phyloP scores from a whole-genome alignment of 2,329 filamentous ascomycete species.

The Botryotinia narcissicola region DNA sequence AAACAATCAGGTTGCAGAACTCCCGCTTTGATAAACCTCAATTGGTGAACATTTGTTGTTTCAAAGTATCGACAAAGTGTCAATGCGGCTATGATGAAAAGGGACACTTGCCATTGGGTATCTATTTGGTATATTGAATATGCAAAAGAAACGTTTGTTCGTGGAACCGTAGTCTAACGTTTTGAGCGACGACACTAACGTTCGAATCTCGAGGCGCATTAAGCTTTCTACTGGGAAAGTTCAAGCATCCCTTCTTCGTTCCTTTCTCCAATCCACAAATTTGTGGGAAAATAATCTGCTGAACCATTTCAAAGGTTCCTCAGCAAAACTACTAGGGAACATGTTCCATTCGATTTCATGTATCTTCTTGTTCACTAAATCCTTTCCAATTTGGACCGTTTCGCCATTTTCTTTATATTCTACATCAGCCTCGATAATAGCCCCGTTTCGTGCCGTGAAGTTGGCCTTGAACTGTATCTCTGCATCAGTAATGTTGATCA shows the following conservation, averaged over 20 bases:
- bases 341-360: slow-evolving; percentile 49
- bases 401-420: background rate
- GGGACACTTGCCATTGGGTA: slow-evolving; percentile 12
- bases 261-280: background rate
- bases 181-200: background rate
- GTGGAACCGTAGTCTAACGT: background rate
- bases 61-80: background rate
- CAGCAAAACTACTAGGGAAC: background rate
- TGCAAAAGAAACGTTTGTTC: background rate
- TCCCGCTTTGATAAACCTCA: slow-evolving; percentile 11
- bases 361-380: slow-evolving; percentile 36
- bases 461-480: slow-evolving; percentile 22
- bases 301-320: slow-evolving; percentile 5
- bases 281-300: background rate
- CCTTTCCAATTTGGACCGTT: background rate
- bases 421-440: slow-evolving; percentile 26
- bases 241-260: background rate
- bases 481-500: slow-evolving; percentile 3
- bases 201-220: background rate
- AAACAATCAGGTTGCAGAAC: slow-evolving; percentile 12
- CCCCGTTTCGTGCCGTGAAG: slow-evolving; percentile 31
- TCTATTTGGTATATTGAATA: background rate
- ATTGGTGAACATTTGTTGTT: slow-evolving; percentile 14
- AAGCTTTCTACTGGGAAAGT: background rate
- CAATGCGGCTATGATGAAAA: slow-evolving; percentile 1